Conservation (phyloP, 2,329 filamentous ascomycete species). For the Corniculantispora saksenae region DNA sequence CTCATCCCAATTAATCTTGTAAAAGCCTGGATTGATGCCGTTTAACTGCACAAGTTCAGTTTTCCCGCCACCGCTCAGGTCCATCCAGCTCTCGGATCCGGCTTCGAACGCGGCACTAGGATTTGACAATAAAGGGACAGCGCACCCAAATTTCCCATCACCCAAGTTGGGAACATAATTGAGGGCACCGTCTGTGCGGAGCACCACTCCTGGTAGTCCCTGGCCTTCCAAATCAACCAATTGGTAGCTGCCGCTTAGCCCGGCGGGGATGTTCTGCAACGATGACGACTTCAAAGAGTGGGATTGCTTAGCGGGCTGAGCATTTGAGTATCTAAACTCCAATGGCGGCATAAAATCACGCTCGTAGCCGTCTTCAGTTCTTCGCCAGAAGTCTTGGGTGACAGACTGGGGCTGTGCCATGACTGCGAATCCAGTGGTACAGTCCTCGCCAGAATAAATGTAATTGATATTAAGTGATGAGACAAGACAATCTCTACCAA, state of each 20-base stretch:
- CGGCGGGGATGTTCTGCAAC: conserved; percentile 9
- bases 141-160: conserved; percentile 8
- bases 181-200: conserved; percentile 1
- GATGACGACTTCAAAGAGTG: conserved; percentile 7
- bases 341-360: conserved; percentile 4
- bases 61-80: conserved; percentile 14
- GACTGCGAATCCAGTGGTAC: not conserved
- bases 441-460: not conserved
- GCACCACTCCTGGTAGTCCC: conserved; percentile 11
- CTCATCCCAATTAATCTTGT: conserved; percentile 10
- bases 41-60: conserved; percentile 10
- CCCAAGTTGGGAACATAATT: not conserved
- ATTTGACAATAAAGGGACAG: not conserved
- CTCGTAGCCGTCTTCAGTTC: not conserved
- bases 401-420: not conserved
- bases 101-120: not conserved
- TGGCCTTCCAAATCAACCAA: conserved; percentile 14
- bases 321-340: conserved; percentile 7
- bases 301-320: conserved; percentile 7
- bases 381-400: conserved; percentile 7
- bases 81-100: conserved; percentile 8
- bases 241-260: conserved; percentile 12
- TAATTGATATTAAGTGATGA: conserved; percentile 23
- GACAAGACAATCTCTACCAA: conserved; percentile 26
- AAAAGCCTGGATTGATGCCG: not conserved